Evolutionary conservation across 1,139 yeast genomes (phyloP), one percentile per base, ranked within the genome.

Genomic region (Yamadazyma atmosphaerica): DNA sequence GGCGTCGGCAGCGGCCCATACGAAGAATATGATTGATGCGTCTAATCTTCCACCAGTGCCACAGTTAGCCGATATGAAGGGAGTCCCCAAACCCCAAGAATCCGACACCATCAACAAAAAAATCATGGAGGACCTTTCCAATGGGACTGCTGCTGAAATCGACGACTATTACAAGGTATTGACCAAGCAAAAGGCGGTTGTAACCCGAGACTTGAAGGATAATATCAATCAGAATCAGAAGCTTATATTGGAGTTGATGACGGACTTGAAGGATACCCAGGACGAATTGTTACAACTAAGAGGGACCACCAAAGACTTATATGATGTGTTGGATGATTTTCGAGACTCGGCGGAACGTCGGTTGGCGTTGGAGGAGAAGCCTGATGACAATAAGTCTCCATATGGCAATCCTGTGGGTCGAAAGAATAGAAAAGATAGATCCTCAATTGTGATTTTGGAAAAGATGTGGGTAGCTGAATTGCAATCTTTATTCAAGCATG

Each of bases 391-490:
- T 15, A 34, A 37, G 17, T 39, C 51, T 3, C 50, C 50, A 3
- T 44, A 45, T 28, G 38, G 39, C 24, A 40, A 32, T 10, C 15
- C 29, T 12, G 24, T 23, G 8, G 26, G 16, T 15, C 36, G 18
- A 4, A 36, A 40, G 12, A 58, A 52, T 41, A 55, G 59, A 35
- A 67, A 73, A 42, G 89, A 84, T 54, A 63, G 94, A 34, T 78
- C 86, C 36, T 82, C 90, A 38, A 80, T 89, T 37, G 53, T 84
- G 41, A 79, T 86, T 36, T 68, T 87, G 44, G 94, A 86, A 56
- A 82, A 79, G 53, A 76, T 85, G 72, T 87, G 95, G 96, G 86
- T 83, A 19, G 74, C 70, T 37, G 90, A 87, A 52, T 68, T 90
- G 53, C 79, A 77, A 40, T 76, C 81, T 6, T 63, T 90, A 33